Evolutionary conservation across 306 rosid genomes (phyloP).

Genomic region (Sesbania bispinosa): DNA sequence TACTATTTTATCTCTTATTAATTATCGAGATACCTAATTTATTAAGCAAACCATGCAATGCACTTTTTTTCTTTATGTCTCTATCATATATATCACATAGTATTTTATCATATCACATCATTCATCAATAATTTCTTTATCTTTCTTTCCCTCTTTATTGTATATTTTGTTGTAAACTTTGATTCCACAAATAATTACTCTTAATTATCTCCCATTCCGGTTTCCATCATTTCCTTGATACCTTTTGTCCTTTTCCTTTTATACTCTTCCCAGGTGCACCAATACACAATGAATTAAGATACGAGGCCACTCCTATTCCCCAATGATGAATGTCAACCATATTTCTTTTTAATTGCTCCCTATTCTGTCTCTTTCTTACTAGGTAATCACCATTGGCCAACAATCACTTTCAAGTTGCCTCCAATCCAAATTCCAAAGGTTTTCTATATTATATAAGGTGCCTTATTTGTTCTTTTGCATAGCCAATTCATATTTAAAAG

Average conservation of each 20-base stretch:
- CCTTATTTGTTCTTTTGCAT: not conserved
- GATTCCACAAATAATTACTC: too few species aligned
- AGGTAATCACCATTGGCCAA: not conserved
- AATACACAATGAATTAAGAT: not conserved
- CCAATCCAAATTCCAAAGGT: too few species aligned
- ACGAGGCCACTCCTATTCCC: not conserved
- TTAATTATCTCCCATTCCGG: not conserved
- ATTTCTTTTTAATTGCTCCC: conserved; percentile 6
- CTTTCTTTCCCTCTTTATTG: too few species aligned
- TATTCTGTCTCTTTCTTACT: not conserved
- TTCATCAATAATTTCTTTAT: too few species aligned
- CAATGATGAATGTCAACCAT: conserved; percentile 22
- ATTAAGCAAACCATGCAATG: too few species aligned
- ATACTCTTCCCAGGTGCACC: not conserved
- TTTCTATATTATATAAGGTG: not conserved
- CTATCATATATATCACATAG: too few species aligned
- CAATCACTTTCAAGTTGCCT: not conserved
- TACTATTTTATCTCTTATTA: too few species aligned
- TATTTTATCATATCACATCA: too few species aligned
- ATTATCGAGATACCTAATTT: too few species aligned
- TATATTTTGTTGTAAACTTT: too few species aligned
- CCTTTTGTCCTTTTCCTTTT: not conserved
- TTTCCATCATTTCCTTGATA: not conserved
- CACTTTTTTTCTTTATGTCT: too few species aligned
- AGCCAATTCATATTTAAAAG: not conserved